phyloP scores from a whole-genome alignment of 2,329 filamentous ascomycete species.

The Penicillium frequentans region DNA sequence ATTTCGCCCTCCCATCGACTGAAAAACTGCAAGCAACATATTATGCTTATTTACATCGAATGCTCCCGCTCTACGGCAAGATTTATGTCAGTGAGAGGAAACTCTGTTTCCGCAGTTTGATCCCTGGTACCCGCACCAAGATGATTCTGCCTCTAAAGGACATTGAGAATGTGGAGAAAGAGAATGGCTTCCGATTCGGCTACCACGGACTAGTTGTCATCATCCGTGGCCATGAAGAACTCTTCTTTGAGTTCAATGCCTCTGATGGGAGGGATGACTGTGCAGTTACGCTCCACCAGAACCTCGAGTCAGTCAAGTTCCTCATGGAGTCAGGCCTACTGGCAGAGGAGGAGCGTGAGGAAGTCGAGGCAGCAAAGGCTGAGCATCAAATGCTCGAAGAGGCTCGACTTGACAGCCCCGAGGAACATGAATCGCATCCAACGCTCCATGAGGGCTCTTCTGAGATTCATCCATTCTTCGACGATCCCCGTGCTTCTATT shows the following conservation, averaged over 20 bases:
- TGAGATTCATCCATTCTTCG: constrained; percentile 74
- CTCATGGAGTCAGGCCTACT: constrained; percentile 69
- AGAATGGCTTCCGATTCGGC: constrained; percentile 89
- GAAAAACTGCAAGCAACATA: constrained; percentile 87
- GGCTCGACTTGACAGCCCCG: constrained; percentile 58
- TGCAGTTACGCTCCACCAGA: constrained; percentile 74
- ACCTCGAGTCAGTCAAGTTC: constrained; percentile 70
- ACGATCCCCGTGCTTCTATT: constrained; percentile 83
- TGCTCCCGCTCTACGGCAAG: constrained; percentile 91
- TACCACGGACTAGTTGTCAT: constrained; percentile 91
- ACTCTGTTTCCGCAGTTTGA: constrained; percentile 89
- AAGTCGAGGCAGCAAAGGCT: constrained; percentile 71
- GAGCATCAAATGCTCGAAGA: constrained; percentile 80
- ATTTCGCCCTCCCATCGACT: constrained; percentile 82
- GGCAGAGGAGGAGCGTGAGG: constrained; percentile 66
- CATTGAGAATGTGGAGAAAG: constrained; percentile 89
- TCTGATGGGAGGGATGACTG: constrained; percentile 84
- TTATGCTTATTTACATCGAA: constrained; percentile 87
- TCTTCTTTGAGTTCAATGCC: constrained; percentile 91
- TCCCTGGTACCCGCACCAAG: constrained; percentile 88
- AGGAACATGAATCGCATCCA: constrained; percentile 28
- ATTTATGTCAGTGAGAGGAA: constrained; percentile 87
- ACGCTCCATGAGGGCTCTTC: constrained; percentile 32
- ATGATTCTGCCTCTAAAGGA: constrained; percentile 87
- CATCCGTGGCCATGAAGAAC: constrained; percentile 88